Conservation (phyloP, 208 protist species). For the Leishmania braziliensis region DNA sequence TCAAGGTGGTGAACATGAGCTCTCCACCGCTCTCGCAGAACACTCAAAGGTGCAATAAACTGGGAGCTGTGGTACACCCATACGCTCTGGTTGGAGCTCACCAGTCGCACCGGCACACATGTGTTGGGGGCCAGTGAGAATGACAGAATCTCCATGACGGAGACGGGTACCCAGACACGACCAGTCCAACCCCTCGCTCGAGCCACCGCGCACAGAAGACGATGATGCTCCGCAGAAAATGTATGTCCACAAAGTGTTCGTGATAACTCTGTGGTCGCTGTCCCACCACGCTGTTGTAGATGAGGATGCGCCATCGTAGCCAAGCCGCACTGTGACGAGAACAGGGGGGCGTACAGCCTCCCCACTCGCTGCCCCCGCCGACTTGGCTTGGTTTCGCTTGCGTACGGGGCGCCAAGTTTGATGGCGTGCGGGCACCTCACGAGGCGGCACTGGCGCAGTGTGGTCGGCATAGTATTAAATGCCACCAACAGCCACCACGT, state of each 20-base stretch:
- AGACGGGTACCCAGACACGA: slow-evolving; percentile 51
- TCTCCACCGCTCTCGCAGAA: slow-evolving; percentile 31
- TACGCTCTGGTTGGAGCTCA: slow-evolving; percentile 18
- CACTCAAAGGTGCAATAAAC: slow-evolving; percentile 24
- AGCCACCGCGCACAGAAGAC: slow-evolving; percentile 44
- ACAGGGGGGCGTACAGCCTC: neutral
- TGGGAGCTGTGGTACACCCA: slow-evolving; percentile 63
- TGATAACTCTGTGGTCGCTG: neutral
- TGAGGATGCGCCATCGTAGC: neutral
- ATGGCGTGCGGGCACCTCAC: neutral
- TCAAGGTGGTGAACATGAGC: neutral
- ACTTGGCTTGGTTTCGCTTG: neutral
- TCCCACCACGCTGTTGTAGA: neutral
- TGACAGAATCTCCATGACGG: slow-evolving; percentile 29
- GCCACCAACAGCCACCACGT: neutral
- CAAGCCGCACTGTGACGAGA: neutral
- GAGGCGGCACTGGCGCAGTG: neutral
- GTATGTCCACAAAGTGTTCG: slow-evolving; percentile 38
- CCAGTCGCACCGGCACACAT: slow-evolving; percentile 27
- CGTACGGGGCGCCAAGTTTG: neutral
- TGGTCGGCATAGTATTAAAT: neutral
- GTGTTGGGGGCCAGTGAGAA: slow-evolving; percentile 15
- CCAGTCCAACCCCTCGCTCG: slow-evolving; percentile 26
- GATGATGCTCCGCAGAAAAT: slow-evolving; percentile 38
- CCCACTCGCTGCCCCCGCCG: neutral